Percentiles rank a stretch among this genome's conserved stretches.
phyloP scores from a whole-genome alignment of 192 early-diverging fungal species.

The Allomyces javanicus region DNA sequence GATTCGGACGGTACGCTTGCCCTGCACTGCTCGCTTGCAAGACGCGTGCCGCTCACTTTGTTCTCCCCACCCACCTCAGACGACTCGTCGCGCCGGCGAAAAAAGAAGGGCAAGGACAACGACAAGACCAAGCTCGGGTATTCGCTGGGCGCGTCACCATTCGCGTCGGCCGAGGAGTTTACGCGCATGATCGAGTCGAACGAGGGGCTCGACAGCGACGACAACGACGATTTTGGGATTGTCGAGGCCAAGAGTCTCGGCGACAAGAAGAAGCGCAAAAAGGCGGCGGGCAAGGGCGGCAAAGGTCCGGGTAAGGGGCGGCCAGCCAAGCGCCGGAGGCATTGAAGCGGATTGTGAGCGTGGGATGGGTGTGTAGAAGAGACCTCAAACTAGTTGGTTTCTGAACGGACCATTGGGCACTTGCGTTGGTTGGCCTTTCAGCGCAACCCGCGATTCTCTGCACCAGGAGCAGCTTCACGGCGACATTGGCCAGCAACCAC shows the following conservation, averaged over 20 bases:
- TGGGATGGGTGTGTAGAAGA: no score
- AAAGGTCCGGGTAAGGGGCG: neutral
- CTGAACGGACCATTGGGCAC: no score
- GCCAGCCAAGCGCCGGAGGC: neutral
- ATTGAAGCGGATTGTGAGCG: neutral
- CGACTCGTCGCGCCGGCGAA: neutral
- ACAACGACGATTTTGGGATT: neutral
- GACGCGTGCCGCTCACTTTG: no score
- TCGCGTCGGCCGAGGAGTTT: neutral
- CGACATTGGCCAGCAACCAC: no score
- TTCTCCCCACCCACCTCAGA: neutral
- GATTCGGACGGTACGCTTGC: slow-evolving; percentile 17
- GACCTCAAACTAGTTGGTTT: no score
- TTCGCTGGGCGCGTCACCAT: neutral
- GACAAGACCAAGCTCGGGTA: slow-evolving; percentile 1
- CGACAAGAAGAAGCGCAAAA: neutral
- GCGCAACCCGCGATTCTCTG: no score
- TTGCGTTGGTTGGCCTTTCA: no score
- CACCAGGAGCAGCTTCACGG: no score
- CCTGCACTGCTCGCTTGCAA: no score
- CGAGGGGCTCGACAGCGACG: neutral
- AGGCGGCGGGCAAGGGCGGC: neutral
- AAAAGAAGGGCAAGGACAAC: neutral
- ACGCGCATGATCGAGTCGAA: neutral
- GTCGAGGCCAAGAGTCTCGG: neutral